Percentiles rank a stretch among this genome's conserved stretches.
Conservation (phyloP, 768 basidiomycete genomes). For the Suillus decipiens region DNA sequence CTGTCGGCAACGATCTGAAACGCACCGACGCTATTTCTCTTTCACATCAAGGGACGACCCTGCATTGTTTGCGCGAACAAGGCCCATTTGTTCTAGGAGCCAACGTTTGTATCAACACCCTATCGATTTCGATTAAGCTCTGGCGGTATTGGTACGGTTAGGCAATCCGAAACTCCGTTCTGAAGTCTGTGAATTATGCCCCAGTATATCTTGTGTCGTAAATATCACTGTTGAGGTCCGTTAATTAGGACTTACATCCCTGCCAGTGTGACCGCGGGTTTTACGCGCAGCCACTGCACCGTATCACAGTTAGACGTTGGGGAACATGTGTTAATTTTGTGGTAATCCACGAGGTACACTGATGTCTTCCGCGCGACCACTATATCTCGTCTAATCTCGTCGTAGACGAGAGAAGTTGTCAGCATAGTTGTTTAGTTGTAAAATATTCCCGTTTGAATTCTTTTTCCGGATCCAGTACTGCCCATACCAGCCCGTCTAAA, state of each 20-base stretch:
- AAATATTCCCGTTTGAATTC: background rate
- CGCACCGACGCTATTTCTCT: background rate
- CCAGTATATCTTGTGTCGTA: slow-evolving; percentile 9
- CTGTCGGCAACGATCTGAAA: background rate
- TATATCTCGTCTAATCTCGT: slow-evolving; percentile 14
- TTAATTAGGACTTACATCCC: slow-evolving; percentile 15
- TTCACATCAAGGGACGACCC: slow-evolving; percentile 2
- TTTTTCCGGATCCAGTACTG: background rate
- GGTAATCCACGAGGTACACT: slow-evolving; percentile 12
- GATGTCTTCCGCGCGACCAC: slow-evolving; percentile 10
- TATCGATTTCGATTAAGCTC: background rate
- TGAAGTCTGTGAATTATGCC: slow-evolving; percentile 1
- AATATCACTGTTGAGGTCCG: background rate
- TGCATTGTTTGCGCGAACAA: slow-evolving; percentile 3
- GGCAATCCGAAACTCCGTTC: slow-evolving; percentile 12
- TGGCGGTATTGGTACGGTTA: background rate
- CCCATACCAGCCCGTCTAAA: background rate
- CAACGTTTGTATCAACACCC: background rate
- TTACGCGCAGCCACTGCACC: slow-evolving; percentile 16
- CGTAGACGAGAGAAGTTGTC: slow-evolving; percentile 14
- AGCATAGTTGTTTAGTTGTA: slow-evolving; percentile 14
- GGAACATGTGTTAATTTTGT: slow-evolving; percentile 7
- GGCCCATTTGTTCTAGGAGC: background rate
- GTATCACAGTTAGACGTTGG: slow-evolving; percentile 6
- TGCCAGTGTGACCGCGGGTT: slow-evolving; percentile 25